Conservation (phyloP, 176 grass and related monocot species). For the Eleusine coracana region DNA sequence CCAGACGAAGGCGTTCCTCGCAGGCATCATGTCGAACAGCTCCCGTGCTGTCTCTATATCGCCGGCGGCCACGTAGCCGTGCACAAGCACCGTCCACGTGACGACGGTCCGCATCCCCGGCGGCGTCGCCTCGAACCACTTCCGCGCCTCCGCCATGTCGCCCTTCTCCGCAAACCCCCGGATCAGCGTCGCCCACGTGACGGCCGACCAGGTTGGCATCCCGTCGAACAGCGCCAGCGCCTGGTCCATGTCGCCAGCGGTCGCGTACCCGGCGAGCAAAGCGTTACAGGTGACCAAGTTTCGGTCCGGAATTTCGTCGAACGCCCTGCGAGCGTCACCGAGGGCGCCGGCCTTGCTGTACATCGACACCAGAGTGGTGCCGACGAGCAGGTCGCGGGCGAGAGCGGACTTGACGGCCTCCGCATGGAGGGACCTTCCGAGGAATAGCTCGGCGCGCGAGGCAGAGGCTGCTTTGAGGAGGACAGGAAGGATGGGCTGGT, state of each 20-base stretch:
- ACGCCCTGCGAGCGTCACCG: constrained; percentile 34
- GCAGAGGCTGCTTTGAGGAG: constrained; percentile 59
- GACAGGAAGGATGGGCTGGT: constrained; percentile 48
- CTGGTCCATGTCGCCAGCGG: constrained; percentile 40
- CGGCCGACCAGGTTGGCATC: constrained; percentile 29
- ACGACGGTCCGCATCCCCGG: constrained; percentile 45
- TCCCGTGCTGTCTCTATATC: constrained; percentile 58
- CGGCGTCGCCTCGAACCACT: constrained; percentile 47
- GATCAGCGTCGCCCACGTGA: constrained; percentile 56
- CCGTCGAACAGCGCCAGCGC: constrained; percentile 38
- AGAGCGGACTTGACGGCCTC: constrained; percentile 46
- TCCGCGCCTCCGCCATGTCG: constrained; percentile 36
- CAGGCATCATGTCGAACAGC: constrained; percentile 62
- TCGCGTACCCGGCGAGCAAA: constrained; percentile 51
- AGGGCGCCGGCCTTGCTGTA: constrained; percentile 50
- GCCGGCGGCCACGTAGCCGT: constrained; percentile 42
- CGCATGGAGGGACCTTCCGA: constrained; percentile 54
- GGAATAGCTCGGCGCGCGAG: neutral
- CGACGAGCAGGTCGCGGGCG: constrained; percentile 38
- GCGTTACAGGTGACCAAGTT: constrained; percentile 54
- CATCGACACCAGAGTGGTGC: constrained; percentile 64
- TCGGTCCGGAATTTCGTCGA: constrained; percentile 55
- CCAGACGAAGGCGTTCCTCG: constrained; percentile 63
- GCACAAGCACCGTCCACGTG: constrained; percentile 64
- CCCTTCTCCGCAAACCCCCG: constrained; percentile 54